Conservation (phyloP, 2,329 filamentous ascomycete species). For the Fusarium siculi region DNA sequence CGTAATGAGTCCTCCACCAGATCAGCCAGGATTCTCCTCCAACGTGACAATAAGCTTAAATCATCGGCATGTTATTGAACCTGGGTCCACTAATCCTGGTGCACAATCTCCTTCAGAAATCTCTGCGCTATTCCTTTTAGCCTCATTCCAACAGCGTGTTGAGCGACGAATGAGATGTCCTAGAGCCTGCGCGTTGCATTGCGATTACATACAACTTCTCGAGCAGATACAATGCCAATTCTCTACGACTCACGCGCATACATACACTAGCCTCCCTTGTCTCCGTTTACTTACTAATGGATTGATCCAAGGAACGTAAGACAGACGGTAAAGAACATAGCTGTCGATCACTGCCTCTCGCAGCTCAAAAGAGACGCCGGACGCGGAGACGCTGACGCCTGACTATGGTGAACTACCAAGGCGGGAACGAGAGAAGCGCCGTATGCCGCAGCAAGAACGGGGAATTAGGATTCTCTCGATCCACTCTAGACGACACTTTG, state of each 20-base stretch:
- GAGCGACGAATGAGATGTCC: constrained; percentile 13
- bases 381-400: constrained; percentile 30
- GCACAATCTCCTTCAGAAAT: constrained; percentile 11
- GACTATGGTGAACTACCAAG: constrained; percentile 9
- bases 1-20: constrained; percentile 36
- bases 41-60: constrained; percentile 45
- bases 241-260: constrained; percentile 21
- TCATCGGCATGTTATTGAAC: constrained; percentile 32
- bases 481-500: constrained; percentile 24
- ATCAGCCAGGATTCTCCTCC: constrained; percentile 31
- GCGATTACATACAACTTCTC: constrained; percentile 15
- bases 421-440: constrained; percentile 25
- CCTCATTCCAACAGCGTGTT: constrained; percentile 10
- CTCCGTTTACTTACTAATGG: constrained; percentile 21
- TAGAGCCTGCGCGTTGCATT: constrained; percentile 2
- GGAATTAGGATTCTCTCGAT: constrained; percentile 6
- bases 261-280: constrained; percentile 15
- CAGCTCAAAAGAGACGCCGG: constrained; percentile 29
- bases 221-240: constrained; percentile 3
- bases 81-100: constrained; percentile 27
- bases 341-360: constrained; percentile 26
- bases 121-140: constrained; percentile 30
- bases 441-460: constrained; percentile 23
- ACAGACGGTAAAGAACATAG: constrained; percentile 5
- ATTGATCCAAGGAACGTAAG: constrained; percentile 5